These are phyloP conservation scores for Citrullus amarus DNA, from an alignment of 306 rosid species.

Conservation along the genomic window DNA sequence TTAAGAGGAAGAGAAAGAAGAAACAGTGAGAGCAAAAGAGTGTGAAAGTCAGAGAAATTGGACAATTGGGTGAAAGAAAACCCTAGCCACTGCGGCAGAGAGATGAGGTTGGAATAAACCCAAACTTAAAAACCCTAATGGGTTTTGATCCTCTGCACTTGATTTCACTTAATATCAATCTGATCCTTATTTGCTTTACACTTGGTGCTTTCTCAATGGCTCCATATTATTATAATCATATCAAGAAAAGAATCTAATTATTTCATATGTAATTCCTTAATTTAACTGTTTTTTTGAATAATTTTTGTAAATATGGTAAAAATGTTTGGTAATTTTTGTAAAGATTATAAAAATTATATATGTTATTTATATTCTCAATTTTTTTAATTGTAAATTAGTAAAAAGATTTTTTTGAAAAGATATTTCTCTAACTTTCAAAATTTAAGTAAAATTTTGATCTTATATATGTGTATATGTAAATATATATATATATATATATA, in stretches of 20 bases:
- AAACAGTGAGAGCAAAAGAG: not conserved
- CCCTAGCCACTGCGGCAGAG: slow-evolving; percentile 44
- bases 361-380: too few species aligned
- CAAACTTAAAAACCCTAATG: slow-evolving; percentile 29
- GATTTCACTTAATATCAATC: not conserved
- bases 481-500: too few species aligned
- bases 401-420: too few species aligned
- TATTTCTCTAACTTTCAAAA: too few species aligned
- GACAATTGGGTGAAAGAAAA: slow-evolving; percentile 10
- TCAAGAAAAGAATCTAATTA: not conserved
- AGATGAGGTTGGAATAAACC: slow-evolving; percentile 10
- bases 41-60: not conserved
- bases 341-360: too few species aligned
- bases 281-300: too few species aligned
- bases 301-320: too few species aligned
- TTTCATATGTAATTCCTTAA: not conserved
- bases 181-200: not conserved
- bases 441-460: too few species aligned
- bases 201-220: not conserved
- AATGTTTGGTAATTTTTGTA: too few species aligned
- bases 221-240: not conserved
- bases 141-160: not conserved
- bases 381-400: too few species aligned
- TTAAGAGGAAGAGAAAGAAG: not conserved
- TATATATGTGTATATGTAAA: too few species aligned